phyloP scores from a whole-genome alignment of 441 rosid genomes.

The Iberis amara region DNA sequence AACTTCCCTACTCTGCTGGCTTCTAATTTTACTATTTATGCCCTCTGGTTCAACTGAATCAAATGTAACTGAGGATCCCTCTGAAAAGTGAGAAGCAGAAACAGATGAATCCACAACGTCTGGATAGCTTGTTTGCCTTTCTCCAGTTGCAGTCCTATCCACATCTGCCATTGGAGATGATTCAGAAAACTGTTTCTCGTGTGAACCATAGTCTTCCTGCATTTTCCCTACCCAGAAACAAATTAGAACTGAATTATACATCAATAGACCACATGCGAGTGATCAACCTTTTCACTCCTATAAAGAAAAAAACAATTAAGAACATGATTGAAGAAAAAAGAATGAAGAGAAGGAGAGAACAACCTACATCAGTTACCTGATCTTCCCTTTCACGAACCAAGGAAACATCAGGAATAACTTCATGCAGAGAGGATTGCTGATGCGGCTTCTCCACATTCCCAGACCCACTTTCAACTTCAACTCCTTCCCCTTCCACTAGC shows the following conservation, averaged over 20 bases:
- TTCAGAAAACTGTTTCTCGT: conserved; percentile 39
- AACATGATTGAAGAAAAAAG: conserved; percentile 20
- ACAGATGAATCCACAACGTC: conserved; percentile 30
- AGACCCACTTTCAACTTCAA: conserved; percentile 33
- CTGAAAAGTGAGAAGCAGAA: conserved; percentile 27
- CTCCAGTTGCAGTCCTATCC: conserved; percentile 34
- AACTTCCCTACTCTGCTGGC: conserved; percentile 21
- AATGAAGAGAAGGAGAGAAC: conserved; percentile 53
- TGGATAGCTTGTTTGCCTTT: conserved; percentile 30
- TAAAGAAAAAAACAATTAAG: conserved; percentile 14
- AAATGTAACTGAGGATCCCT: conserved; percentile 33
- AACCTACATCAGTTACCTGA: conserved; percentile 90
- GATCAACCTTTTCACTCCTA: conserved; percentile 25
- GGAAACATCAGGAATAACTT: conserved; percentile 43
- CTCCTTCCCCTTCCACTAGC: conserved; percentile 27
- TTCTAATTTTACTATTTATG: conserved; percentile 16
- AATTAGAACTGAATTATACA: conserved; percentile 72
- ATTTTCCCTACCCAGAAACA: conserved; percentile 89
- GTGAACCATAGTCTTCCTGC: conserved; percentile 81
- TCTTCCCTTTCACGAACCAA: conserved; percentile 48
- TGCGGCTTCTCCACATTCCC: conserved; percentile 32
- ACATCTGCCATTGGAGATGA: conserved; percentile 28
- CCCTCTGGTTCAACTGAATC: conserved; percentile 28
- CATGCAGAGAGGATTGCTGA: conserved; percentile 36
- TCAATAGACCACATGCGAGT: conserved; percentile 31